Evolutionary conservation across 73 alveolate genomes (phyloP).

Genomic region (Paramecium pentaurelia): DNA sequence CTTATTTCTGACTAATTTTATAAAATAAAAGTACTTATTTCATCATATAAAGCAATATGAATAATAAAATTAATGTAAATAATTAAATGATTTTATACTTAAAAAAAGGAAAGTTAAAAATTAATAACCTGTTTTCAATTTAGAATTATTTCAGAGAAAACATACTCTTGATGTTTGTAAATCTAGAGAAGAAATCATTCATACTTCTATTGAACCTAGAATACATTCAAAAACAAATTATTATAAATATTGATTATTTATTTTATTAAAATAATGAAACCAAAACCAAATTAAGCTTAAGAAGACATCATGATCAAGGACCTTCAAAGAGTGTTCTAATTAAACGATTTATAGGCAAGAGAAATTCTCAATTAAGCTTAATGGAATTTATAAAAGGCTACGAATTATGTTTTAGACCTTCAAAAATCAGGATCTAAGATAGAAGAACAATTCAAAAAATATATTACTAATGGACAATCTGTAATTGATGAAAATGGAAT

Average conservation of each 20-base stretch:
- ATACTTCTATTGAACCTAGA: neutral
- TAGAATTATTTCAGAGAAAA: neutral
- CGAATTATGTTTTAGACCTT: neutral
- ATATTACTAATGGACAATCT: neutral
- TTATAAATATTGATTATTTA: neutral
- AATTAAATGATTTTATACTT: neutral
- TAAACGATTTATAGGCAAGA: conserved; percentile 12
- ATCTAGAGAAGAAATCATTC: neutral
- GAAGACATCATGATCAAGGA: conserved; percentile 24
- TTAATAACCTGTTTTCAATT: neutral
- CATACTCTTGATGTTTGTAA: neutral
- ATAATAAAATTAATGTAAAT: neutral
- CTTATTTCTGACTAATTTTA: neutral
- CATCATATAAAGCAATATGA: neutral
- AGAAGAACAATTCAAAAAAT: neutral
- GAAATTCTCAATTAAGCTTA: neutral
- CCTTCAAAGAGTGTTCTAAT: neutral
- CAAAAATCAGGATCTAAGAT: neutral
- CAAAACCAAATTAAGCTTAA: neutral
- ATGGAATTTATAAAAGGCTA: conserved; percentile 17
- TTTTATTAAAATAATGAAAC: neutral
- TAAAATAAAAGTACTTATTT: neutral
- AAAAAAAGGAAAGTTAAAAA: neutral
- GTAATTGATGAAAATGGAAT: neutral
- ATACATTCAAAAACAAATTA: neutral